Percentiles rank a stretch among this genome's conserved stretches.
phyloP scores from a whole-genome alignment of 306 rosid genomes.

The Mimosa pudica region DNA sequence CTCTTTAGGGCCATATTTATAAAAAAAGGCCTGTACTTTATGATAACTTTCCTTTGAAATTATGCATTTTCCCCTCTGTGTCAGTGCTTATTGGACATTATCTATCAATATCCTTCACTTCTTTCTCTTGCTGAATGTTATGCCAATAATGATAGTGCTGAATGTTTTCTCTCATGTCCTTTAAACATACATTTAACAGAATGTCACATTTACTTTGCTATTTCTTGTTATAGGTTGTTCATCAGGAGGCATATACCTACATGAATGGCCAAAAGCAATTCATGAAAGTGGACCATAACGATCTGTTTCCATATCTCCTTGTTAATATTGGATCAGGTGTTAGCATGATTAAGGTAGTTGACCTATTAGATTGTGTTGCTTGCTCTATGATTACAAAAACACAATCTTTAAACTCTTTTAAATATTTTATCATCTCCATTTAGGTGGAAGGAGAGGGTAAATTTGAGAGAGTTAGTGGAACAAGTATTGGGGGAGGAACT shows the following conservation, averaged over 20 bases:
- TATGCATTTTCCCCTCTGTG: background rate
- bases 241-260: conserved; percentile 80
- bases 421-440: conserved; percentile 33
- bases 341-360: conserved; percentile 88
- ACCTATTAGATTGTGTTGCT: conserved; percentile 11
- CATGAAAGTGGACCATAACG: conserved; percentile 73
- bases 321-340: conserved; percentile 98
- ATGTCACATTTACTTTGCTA: conserved; percentile 28
- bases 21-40: background rate
- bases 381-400: conserved; percentile 30
- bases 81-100: background rate
- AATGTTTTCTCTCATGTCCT: conserved; percentile 28
- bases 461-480: conserved; percentile 96
- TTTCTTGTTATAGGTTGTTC: conserved; percentile 65
- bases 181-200: conserved; percentile 20
- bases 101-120: background rate
- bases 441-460: conserved; percentile 93
- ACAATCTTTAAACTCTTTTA: conserved; percentile 12
- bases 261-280: conserved; percentile 71
- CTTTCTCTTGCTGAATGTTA: background rate
- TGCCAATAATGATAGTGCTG: no score
- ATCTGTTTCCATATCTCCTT: conserved; percentile 89
- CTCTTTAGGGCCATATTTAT: background rate
- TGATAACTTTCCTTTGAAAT: background rate
- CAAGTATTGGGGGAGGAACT: conserved; percentile 96